Evolutionary conservation across 148 eudicot genomes (phyloP).

Genomic region (Fagopyrum tataricum): DNA sequence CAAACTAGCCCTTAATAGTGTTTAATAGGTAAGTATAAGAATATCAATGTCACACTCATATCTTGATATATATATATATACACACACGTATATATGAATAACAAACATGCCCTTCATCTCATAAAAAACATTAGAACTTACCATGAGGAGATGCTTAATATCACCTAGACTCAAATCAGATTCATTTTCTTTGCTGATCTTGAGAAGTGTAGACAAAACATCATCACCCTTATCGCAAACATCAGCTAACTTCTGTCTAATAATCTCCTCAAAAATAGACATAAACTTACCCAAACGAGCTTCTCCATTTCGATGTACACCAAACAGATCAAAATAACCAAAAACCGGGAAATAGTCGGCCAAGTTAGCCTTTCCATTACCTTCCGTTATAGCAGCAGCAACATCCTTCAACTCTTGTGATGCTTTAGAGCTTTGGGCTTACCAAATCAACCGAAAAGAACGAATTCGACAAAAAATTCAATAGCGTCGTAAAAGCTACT

Average conservation of each 20-base stretch:
- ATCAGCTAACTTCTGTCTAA: conserved; percentile 17
- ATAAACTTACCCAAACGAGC: conserved; percentile 5
- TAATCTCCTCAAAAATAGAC: conserved; percentile 6
- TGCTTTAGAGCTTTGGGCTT: not conserved
- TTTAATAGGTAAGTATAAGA: too few relatives aligned
- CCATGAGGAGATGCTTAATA: conserved; percentile 26
- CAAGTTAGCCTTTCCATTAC: conserved; percentile 9
- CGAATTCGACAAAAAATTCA: conserved; percentile 1
- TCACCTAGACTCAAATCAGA: conserved; percentile 22
- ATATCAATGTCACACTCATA: too few relatives aligned
- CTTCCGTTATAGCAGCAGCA: not conserved
- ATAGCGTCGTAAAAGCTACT: not conserved
- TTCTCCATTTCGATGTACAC: not conserved
- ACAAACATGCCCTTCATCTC: too few relatives aligned
- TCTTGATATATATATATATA: too few relatives aligned
- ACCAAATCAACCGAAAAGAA: conserved; percentile 13
- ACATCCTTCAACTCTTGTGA: conserved; percentile 12
- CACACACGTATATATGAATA: too few relatives aligned
- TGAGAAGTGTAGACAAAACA: conserved; percentile 24
- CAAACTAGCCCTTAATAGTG: too few relatives aligned
- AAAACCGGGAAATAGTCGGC: conserved; percentile 5
- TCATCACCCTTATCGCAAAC: conserved; percentile 18
- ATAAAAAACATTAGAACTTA: too few relatives aligned
- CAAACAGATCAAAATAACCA: not conserved
- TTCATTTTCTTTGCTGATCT: conserved; percentile 13